phyloP scores from a whole-genome alignment of 148 eudicot genomes.

The Agrostemma githago region DNA sequence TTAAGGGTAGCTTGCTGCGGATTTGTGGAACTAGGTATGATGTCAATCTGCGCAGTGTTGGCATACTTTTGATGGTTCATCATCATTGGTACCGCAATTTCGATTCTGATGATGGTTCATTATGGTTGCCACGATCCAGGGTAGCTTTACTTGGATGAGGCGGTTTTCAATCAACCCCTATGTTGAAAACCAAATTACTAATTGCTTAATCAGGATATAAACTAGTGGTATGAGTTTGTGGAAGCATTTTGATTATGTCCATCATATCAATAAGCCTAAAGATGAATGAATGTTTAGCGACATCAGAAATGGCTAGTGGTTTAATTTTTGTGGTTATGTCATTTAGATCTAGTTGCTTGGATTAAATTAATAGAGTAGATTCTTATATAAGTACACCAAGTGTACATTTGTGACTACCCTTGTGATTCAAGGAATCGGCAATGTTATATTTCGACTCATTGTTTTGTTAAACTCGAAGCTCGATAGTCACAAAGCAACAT shows the following conservation, averaged over 20 bases:
- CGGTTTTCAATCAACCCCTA: too few relatives aligned
- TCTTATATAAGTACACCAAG: too few relatives aligned
- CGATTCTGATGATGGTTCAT: not conserved
- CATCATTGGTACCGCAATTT: not conserved
- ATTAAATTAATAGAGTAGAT: not conserved
- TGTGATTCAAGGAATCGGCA: too few relatives aligned
- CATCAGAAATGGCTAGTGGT: not conserved
- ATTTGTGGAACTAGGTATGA: not conserved
- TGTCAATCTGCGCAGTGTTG: not conserved
- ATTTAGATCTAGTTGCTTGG: not conserved
- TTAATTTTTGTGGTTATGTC: not conserved
- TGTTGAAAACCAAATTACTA: too few relatives aligned
- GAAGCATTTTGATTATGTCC: not conserved
- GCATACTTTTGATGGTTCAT: not conserved
- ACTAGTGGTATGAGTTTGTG: not conserved
- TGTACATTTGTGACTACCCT: too few relatives aligned
- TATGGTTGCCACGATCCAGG: too few relatives aligned
- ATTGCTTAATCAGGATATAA: too few relatives aligned
- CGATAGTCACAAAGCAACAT: too few relatives aligned
- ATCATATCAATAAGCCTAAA: not conserved
- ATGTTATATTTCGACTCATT: too few relatives aligned
- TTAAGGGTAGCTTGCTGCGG: not conserved
- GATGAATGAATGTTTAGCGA: not conserved
- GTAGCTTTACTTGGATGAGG: too few relatives aligned
- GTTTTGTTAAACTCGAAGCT: too few relatives aligned